Evolutionary conservation across 176 grass and related monocot species (phyloP), one percentile per base, ranked within the genome.

Genomic region (Saccharum officinarum): DNA sequence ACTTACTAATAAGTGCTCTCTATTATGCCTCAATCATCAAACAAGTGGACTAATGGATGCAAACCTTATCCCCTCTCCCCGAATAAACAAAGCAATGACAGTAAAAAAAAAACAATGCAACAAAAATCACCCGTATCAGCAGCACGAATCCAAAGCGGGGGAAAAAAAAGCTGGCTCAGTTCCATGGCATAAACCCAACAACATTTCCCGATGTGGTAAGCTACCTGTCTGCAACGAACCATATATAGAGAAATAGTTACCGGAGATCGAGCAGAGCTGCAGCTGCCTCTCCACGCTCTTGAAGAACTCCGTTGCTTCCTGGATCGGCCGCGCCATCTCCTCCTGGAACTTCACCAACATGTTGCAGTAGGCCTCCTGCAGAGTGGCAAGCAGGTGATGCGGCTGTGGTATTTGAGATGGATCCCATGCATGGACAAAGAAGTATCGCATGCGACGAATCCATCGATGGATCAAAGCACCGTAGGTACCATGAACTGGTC

Each of bases 401-500:
- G 8, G 42, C 15, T 6, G 11, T 6, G 11, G 60, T 39, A 46
- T 34, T 74, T 14, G 9, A 57, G 13, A 73, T 52, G 16, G 16
- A 52, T 17, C n/a, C 74, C 34, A 42, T 23, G 15, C 13, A 39
- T 37, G 66, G 3, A 36, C 45, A 8, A 5, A 81, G 28, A 67
- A 84, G 68, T 55, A 84, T 78, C 22, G 69, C 62, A 69, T 66
- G 77, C 59, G 12, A 17, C 18, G 41, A 34, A 39, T 52, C 10
- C 18, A 40, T 59, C 30, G 61, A 74, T 79, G 38, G 23, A 14
- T 84, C 36, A 9, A 52, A 82, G 26, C 4, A 80, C 49, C 15
- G 44, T 67, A 10, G 17, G 15, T 20, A 92, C 97, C 97, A 98
- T 98, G 90, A 98, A 95, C 80, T 89, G 91, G 74, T 98, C 93